Percentiles rank a stretch among this genome's conserved stretches.
Evolutionary conservation across 1,284 basidiomycete genomes (phyloP).

Genomic region (Coriolopsis trogii): DNA sequence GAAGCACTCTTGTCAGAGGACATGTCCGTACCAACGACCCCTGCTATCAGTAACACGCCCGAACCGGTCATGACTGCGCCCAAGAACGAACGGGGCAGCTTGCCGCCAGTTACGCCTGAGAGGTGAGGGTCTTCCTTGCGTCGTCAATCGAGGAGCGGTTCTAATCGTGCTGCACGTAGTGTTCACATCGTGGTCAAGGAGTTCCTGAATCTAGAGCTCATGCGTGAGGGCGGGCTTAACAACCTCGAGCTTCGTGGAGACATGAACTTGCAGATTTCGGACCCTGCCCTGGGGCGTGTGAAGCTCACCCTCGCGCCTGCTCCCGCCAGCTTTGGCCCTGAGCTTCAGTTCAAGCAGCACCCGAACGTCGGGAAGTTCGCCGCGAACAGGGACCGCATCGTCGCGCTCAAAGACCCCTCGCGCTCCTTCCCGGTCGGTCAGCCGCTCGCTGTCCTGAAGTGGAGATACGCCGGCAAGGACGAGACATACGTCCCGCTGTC

Average conservation of each 20-base stretch:
- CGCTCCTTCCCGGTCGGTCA: constrained; percentile 90
- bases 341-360: constrained; percentile 95
- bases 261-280: constrained; percentile 89
- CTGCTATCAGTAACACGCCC: constrained; percentile 50
- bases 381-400: constrained; percentile 67
- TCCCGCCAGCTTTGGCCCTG: constrained; percentile 66
- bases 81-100: constrained; percentile 53
- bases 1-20: constrained; percentile 69
- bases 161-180: no score
- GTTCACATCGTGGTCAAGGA: constrained; percentile 90
- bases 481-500: constrained; percentile 91
- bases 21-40: constrained; percentile 59
- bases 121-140: constrained; percentile 66
- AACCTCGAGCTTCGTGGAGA: constrained; percentile 93
- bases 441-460: constrained; percentile 87
- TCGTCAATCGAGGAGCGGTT: no score
- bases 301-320: constrained; percentile 69
- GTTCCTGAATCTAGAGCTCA: constrained; percentile 76
- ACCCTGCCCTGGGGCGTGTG: constrained; percentile 77
- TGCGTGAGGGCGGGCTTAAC: constrained; percentile 90
- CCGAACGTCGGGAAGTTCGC: constrained; percentile 91
- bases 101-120: constrained; percentile 80
- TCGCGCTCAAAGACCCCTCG: constrained; percentile 85
- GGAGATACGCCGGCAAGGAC: constrained; percentile 91
- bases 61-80: constrained; percentile 40